These are phyloP conservation scores for Chlamydomonas urium DNA, from an alignment of 139 green algal genomes.

Conservation along the genomic window DNA sequence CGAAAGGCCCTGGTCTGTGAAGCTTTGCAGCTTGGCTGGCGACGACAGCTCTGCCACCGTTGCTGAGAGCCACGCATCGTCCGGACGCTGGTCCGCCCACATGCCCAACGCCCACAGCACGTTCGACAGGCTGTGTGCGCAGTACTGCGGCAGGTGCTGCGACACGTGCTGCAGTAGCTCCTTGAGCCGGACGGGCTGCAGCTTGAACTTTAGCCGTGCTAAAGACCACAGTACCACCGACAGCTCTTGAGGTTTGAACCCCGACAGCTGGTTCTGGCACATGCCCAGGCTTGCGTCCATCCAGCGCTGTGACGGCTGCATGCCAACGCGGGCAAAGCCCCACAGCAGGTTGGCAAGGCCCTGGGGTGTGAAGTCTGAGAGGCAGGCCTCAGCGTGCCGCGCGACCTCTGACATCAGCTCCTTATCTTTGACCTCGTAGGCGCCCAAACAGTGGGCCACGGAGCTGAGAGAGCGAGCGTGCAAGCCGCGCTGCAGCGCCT, in stretches of 20 bases:
- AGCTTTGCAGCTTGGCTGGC: slow-evolving; percentile 14
- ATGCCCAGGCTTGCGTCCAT: neutral
- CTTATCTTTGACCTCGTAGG: slow-evolving; percentile 4
- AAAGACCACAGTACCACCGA: slow-evolving; percentile 8
- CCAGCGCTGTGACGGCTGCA: slow-evolving; percentile 6
- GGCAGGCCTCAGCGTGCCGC: neutral
- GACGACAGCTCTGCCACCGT: slow-evolving; percentile 12
- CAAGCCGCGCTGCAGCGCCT: no score
- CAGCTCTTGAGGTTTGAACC: slow-evolving; percentile 12
- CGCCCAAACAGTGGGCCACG: slow-evolving; percentile 4
- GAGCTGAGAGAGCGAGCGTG: neutral
- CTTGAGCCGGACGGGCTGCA: neutral
- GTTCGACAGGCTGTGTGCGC: slow-evolving; percentile 11
- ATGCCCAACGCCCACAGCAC: slow-evolving; percentile 13
- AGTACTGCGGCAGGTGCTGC: neutral
- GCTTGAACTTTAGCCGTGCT: slow-evolving; percentile 8
- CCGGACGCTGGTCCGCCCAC: neutral
- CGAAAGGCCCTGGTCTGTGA: slow-evolving; percentile 24
- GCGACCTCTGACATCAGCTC: slow-evolving; percentile 11
- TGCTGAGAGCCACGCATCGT: neutral
- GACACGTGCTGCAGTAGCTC: neutral
- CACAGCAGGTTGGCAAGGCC: slow-evolving; percentile 28
- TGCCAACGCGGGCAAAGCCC: slow-evolving; percentile 16
- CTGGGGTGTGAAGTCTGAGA: slow-evolving; percentile 19
- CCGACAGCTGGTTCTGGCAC: neutral